phyloP scores from a whole-genome alignment of 495 filamentous ascomycete genomes.

The Immersiella caudata region DNA sequence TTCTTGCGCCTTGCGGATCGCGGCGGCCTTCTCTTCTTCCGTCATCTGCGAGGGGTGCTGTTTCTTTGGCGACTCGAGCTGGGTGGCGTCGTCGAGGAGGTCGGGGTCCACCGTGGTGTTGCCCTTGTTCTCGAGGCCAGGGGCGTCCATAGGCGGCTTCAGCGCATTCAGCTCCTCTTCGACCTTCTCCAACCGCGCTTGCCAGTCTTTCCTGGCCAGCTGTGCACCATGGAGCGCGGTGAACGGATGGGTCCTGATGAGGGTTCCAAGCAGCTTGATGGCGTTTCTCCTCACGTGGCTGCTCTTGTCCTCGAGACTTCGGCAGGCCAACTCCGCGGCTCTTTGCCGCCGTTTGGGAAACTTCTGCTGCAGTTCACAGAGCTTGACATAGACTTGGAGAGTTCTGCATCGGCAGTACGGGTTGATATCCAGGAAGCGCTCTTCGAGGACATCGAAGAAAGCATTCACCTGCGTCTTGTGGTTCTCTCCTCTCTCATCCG shows the following conservation, averaged over 20 bases:
- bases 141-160: constrained; percentile 75
- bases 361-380: constrained; percentile 92
- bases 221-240: constrained; percentile 88
- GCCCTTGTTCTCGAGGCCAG: constrained; percentile 66
- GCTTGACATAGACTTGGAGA: constrained; percentile 88
- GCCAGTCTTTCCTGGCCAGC: constrained; percentile 83
- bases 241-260: constrained; percentile 93
- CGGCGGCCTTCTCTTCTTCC: constrained; percentile 58
- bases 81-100: constrained; percentile 89
- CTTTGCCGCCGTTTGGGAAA: constrained; percentile 89
- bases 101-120: constrained; percentile 66
- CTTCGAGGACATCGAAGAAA: constrained; percentile 95
- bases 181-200: constrained; percentile 72
- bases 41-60: constrained; percentile 55
- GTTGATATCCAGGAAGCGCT: constrained; percentile 94
- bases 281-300: constrained; percentile 95
- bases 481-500: constrained; percentile 86
- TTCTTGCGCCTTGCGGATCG: constrained; percentile 70
- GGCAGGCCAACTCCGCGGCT: constrained; percentile 79
- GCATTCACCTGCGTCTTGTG: constrained; percentile 92
- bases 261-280: constrained; percentile 83
- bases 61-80: constrained; percentile 66
- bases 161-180: constrained; percentile 80
- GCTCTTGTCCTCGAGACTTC: constrained; percentile 95
- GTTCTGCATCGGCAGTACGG: constrained; percentile 92